These are phyloP conservation scores for Ogataea hybrid DNA, from an alignment of 1,139 yeast species.

Conservation along the genomic window DNA sequence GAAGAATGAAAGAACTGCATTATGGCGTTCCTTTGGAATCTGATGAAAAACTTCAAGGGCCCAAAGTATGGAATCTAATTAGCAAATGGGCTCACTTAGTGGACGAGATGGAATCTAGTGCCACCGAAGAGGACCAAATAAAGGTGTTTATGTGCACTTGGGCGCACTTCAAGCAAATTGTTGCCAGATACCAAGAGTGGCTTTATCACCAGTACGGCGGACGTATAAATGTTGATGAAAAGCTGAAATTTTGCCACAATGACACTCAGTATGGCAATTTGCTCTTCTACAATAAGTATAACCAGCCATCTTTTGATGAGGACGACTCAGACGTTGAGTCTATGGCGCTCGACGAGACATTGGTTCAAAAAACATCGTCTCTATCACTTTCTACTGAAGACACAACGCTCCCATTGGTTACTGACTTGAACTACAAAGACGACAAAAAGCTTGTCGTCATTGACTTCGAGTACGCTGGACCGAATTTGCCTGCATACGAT, in stretches of 20 bases:
- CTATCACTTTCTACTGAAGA: constrained; percentile 20
- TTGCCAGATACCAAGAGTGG: constrained; percentile 60
- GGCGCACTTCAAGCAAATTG: constrained; percentile 44
- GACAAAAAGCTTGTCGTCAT: constrained; percentile 86
- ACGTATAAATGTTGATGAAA: constrained; percentile 40
- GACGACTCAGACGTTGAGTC: constrained; percentile 26
- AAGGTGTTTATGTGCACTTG: constrained; percentile 50
- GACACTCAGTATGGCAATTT: constrained; percentile 96
- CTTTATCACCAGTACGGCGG: constrained; percentile 51
- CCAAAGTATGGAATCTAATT: constrained; percentile 69
- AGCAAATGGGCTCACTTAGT: constrained; percentile 68
- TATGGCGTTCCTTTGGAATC: constrained; percentile 65
- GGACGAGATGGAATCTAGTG: constrained; percentile 38
- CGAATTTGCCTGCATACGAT: constrained; percentile 89
- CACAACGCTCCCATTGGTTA: constrained; percentile 26
- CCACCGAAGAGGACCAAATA: constrained; percentile 36
- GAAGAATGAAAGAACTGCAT: constrained; percentile 96
- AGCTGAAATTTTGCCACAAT: constrained; percentile 83
- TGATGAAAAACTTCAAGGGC: constrained; percentile 52
- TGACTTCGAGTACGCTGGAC: constrained; percentile 94
- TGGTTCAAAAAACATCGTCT: constrained; percentile 18
- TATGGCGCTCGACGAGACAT: constrained; percentile 14
- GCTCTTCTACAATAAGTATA: constrained; percentile 41
- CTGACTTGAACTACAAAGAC: constrained; percentile 28
- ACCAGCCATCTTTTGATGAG: constrained; percentile 27